phyloP scores from a whole-genome alignment of 2,329 filamentous ascomycete genomes.

The Cercospora sojina region DNA sequence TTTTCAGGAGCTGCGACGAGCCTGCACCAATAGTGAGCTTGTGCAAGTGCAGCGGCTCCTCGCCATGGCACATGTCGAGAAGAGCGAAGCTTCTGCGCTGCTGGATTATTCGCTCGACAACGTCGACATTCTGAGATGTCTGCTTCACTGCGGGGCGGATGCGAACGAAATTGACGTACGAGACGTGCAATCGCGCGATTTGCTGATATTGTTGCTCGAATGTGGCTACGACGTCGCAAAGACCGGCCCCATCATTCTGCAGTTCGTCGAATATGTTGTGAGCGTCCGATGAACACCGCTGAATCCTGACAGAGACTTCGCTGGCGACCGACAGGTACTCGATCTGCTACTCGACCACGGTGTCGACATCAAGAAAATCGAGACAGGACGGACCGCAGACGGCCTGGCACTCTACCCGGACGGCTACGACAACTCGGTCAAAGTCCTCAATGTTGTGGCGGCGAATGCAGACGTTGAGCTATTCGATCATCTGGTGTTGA shows the following conservation, averaged over 20 bases:
- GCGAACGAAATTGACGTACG: neutral
- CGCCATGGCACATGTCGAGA: neutral
- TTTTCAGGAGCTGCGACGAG: neutral
- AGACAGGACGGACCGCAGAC: constrained; percentile 4
- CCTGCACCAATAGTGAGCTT: neutral
- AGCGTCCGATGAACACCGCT: neutral
- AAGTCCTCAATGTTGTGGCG: constrained; percentile 19
- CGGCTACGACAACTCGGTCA: constrained; percentile 12
- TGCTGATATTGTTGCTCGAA: neutral
- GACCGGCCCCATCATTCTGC: neutral
- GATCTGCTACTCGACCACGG: constrained; percentile 23
- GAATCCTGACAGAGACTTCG: constrained; percentile 11
- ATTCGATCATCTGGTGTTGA: constrained; percentile 17
- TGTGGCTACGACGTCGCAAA: neutral
- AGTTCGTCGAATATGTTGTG: neutral
- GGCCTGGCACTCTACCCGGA: constrained; percentile 7
- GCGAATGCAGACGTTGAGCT: constrained; percentile 19
- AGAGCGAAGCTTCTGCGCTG: neutral
- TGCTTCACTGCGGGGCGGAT: neutral
- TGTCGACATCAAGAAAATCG: constrained; percentile 18
- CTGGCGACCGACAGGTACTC: constrained; percentile 10
- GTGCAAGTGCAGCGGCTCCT: neutral
- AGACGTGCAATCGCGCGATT: neutral
- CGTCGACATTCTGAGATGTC: neutral
- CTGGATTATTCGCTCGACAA: neutral